Evolutionary conservation across 2,329 filamentous ascomycete species (phyloP).

Genomic region (Dothidotthia symphoricarpi): DNA sequence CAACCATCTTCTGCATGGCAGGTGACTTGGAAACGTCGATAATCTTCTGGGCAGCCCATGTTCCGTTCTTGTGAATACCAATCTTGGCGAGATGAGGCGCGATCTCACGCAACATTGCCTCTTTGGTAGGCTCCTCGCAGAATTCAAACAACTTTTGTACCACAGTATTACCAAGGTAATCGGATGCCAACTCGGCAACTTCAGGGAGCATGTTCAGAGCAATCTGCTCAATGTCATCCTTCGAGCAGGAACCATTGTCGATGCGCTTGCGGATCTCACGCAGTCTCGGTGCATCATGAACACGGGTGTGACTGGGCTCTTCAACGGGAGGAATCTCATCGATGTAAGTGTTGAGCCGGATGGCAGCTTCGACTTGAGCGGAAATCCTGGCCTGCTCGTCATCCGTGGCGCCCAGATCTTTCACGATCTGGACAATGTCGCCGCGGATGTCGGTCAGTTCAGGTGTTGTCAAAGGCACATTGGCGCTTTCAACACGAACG

Average conservation of each 20-base stretch:
- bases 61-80: slow-evolving; percentile 98
- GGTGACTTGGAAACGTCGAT: slow-evolving; percentile 92
- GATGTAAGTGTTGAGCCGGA: slow-evolving; percentile 68
- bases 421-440: slow-evolving; percentile 82
- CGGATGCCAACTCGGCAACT: slow-evolving; percentile 89
- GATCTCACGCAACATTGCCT: slow-evolving; percentile 86
- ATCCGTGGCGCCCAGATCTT: slow-evolving; percentile 80
- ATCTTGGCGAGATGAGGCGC: slow-evolving; percentile 92
- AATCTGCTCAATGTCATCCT: slow-evolving; percentile 86
- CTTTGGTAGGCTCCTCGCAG: slow-evolving; percentile 85
- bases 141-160: slow-evolving; percentile 98
- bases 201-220: slow-evolving; percentile 94
- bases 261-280: slow-evolving; percentile 96
- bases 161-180: slow-evolving; percentile 98
- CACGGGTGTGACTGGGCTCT: slow-evolving; percentile 82
- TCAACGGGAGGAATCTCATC: slow-evolving; percentile 86
- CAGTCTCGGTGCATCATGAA: slow-evolving; percentile 91
- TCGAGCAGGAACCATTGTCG: slow-evolving; percentile 85
- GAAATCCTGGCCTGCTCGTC: slow-evolving; percentile 74
- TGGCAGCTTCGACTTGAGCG: slow-evolving; percentile 70
- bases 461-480: slow-evolving; percentile 64
- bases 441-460: slow-evolving; percentile 73
- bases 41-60: slow-evolving; percentile 98
- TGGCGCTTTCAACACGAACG: slow-evolving; percentile 47
- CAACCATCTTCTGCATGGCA: slow-evolving; percentile 78